Evolutionary conservation across 2,329 filamentous ascomycete genomes (phyloP), one percentile per base, ranked within the genome.

Genomic region (Cordyceps militaris): DNA sequence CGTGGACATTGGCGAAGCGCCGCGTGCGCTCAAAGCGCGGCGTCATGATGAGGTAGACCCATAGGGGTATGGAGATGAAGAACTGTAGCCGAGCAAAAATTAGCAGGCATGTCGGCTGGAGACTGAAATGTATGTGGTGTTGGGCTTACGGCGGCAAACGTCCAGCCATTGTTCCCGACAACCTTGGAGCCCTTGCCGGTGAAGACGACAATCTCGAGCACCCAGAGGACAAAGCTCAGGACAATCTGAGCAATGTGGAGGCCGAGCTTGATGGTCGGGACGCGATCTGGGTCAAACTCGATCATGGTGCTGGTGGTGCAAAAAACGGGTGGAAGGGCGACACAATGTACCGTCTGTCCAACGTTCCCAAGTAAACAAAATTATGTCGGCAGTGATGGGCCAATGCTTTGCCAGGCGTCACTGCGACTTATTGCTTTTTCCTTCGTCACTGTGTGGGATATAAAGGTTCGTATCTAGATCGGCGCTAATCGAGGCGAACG

Each of bases 1-100:
- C 84, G 63, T 83, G 79, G 3, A 84, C 82, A 59, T 86, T 75
- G 52, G 84, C 85, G 55, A 84, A 75, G 61, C 76, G 81, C 56
- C 81, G 78, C 4, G 85, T 85, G 61, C 84, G 79, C 49, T 78
- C 76, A 68, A 82, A 87, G 55, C 84, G 78, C 43, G 84, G 84
- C 3, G 83, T 80, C 78, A 86, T 82, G 63, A 81, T 77, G 50
- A 87, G 76, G 71, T 83, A 88, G 60, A 88, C 77, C 74, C 84
- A 84, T 46, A 82, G 82, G 0, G 83, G 83, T 48, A 86, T 74
- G 16, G 80, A 79, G 32, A 88, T 71, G 72, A 87, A 87, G 70
- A 82, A 86, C 85, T 88, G 59, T 34, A 16, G n/a, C 8, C 11
- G 23, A n/a, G n/a, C 13, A 42, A 59, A 43, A 64, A 62, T 54